Conservation (phyloP, 805 yeast genomes). For the Candida qinlingensis region DNA sequence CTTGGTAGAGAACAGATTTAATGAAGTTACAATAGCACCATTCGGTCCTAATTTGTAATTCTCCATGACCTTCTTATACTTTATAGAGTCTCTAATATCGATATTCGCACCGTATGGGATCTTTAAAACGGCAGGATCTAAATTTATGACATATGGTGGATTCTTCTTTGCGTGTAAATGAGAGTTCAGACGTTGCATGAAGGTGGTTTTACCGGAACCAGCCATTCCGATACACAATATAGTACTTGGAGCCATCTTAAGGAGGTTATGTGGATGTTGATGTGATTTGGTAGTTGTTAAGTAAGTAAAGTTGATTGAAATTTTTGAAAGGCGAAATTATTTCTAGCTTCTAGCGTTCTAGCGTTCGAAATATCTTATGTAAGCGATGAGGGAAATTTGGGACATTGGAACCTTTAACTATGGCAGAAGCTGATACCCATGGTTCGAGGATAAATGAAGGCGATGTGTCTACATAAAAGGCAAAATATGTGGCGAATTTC, state of each 20-base stretch:
- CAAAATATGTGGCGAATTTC: too few species aligned
- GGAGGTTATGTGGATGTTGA: neutral
- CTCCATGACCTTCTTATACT: conserved; percentile 94
- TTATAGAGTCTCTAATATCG: conserved; percentile 93
- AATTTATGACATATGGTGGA: conserved; percentile 87
- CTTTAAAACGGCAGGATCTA: conserved; percentile 93
- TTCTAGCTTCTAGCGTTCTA: too few species aligned
- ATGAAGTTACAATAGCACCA: conserved; percentile 95
- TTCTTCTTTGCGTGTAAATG: conserved; percentile 68
- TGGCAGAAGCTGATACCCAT: too few species aligned
- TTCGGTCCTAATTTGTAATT: conserved; percentile 94
- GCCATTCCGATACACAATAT: conserved; percentile 62
- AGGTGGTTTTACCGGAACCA: conserved; percentile 93
- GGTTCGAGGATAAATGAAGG: too few species aligned
- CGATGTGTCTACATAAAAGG: too few species aligned
- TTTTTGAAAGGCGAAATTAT: too few species aligned
- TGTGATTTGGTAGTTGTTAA: neutral
- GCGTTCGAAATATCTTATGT: too few species aligned
- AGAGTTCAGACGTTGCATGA: conserved; percentile 90
- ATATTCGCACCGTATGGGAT: conserved; percentile 94
- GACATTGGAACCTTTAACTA: too few species aligned
- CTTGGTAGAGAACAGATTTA: conserved; percentile 88
- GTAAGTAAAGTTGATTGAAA: too few species aligned
- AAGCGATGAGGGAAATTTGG: too few species aligned
- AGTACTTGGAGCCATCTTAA: conserved; percentile 33